Percentiles rank a stretch among this genome's conserved stretches.
These are phyloP conservation scores for Phytomonas francai DNA, from an alignment of 208 protist genomes.

Conservation along the genomic window DNA sequence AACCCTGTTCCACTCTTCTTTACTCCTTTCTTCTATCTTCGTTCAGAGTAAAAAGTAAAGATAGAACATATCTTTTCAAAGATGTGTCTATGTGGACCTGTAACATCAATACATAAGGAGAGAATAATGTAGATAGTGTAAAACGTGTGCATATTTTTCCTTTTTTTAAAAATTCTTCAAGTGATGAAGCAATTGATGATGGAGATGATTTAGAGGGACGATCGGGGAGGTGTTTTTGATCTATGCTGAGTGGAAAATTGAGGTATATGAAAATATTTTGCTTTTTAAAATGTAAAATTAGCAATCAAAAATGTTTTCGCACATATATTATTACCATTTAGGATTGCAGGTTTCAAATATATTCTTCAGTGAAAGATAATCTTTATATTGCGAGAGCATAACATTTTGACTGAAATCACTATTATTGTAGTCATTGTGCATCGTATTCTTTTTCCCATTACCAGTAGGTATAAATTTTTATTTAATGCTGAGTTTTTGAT, in stretches of 20 bases:
- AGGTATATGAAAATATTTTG: not conserved
- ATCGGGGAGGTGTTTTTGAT: not conserved
- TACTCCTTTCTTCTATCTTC: not conserved
- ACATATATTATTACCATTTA: not conserved
- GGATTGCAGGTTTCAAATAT: not conserved
- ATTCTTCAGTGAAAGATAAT: conserved; percentile 11
- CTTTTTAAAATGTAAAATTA: not conserved
- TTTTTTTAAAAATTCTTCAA: not conserved
- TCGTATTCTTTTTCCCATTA: not conserved
- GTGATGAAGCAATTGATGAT: not conserved
- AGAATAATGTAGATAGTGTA: not conserved
- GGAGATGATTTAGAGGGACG: not conserved
- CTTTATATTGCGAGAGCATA: conserved; percentile 8
- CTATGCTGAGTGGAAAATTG: not conserved
- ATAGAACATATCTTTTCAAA: not conserved
- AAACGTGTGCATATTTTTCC: not conserved
- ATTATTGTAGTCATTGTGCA: not conserved
- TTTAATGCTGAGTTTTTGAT: not conserved
- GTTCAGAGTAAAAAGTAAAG: not conserved
- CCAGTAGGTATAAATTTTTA: not conserved
- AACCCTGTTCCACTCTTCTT: not conserved
- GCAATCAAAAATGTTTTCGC: not conserved
- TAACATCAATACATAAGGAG: not conserved
- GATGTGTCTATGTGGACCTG: not conserved
- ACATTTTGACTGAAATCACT: not conserved